Conservation (phyloP, 2,329 filamentous ascomycete species). For the Septoria linicola region DNA sequence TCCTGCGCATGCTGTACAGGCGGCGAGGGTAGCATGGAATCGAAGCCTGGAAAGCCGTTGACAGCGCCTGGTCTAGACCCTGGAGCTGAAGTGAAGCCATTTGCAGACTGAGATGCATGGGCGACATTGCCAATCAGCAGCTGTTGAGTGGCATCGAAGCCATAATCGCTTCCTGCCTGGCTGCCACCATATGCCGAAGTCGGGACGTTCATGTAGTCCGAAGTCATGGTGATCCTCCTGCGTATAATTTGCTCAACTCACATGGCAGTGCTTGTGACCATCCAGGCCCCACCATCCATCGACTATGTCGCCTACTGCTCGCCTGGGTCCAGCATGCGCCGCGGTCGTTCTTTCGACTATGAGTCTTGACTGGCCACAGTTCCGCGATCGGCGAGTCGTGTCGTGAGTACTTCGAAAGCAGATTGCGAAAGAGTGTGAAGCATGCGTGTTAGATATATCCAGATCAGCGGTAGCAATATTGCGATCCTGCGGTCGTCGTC, state of each 20-base stretch:
- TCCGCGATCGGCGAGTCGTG: too few species aligned
- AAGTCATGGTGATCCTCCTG: slow-evolving; percentile 7
- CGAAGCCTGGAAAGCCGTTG: slow-evolving; percentile 21
- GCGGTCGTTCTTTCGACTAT: too few species aligned
- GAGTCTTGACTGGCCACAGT: too few species aligned
- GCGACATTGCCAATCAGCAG: slow-evolving; percentile 22
- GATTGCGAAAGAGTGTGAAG: too few species aligned
- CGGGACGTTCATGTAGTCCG: slow-evolving; percentile 28
- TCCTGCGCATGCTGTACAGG: slow-evolving; percentile 14
- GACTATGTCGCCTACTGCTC: not conserved
- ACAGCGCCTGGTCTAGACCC: slow-evolving; percentile 13
- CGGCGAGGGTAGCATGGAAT: slow-evolving; percentile 23
- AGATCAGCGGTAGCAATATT: too few species aligned
- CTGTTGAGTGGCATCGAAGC: slow-evolving; percentile 29
- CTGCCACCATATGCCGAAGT: slow-evolving; percentile 30
- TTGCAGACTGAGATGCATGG: slow-evolving; percentile 4
- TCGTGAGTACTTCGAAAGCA: too few species aligned
- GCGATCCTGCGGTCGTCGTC: too few species aligned
- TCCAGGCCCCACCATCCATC: not conserved
- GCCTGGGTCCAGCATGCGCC: too few species aligned
- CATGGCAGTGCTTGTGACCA: slow-evolving; percentile 5
- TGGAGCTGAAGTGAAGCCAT: slow-evolving; percentile 23
- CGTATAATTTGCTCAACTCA: not conserved
- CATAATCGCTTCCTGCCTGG: slow-evolving; percentile 33
- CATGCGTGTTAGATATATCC: too few species aligned